phyloP scores from a whole-genome alignment of 2,329 filamentous ascomycete species.

The Penicillium sclerotiorum region DNA sequence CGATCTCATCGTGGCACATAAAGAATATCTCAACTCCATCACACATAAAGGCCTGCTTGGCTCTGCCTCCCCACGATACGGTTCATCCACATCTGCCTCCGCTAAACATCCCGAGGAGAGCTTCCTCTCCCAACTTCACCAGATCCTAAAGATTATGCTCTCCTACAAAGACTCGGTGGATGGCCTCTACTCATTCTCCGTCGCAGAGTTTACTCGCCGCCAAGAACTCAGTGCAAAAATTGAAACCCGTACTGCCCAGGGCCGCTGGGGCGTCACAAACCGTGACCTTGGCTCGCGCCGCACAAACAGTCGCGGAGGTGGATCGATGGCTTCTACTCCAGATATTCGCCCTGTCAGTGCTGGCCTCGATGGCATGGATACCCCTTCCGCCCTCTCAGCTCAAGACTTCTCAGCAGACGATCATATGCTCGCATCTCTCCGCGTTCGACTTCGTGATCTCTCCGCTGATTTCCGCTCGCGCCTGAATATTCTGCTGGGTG shows the following conservation, averaged over 20 bases:
- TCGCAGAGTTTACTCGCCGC: constrained; percentile 89
- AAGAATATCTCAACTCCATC: constrained; percentile 86
- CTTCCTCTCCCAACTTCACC: constrained; percentile 88
- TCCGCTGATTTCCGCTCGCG: constrained; percentile 74
- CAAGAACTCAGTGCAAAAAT: constrained; percentile 80
- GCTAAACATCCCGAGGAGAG: constrained; percentile 64
- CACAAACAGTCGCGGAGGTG: constrained; percentile 28
- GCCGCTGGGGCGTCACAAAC: constrained; percentile 66
- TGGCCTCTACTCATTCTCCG: constrained; percentile 89
- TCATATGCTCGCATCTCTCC: constrained; percentile 72
- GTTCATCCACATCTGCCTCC: constrained; percentile 29
- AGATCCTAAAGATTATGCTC: constrained; percentile 92
- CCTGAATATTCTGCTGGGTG: constrained; percentile 80
- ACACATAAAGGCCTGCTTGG: constrained; percentile 94
- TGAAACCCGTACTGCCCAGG: constrained; percentile 66
- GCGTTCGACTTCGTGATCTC: constrained; percentile 71
- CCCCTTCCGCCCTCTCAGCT: constrained; percentile 44
- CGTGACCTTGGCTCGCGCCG: constrained; percentile 47
- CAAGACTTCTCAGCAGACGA: constrained; percentile 49
- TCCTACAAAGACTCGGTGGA: constrained; percentile 92
- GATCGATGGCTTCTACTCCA: constrained; percentile 33
- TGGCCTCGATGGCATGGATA: constrained; percentile 31
- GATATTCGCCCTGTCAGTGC: constrained; percentile 23
- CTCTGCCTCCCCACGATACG: constrained; percentile 48
- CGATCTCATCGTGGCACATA: constrained; percentile 90